phyloP scores from a whole-genome alignment of 805 yeast genomes.

The Metschnikowia dekortorum region DNA sequence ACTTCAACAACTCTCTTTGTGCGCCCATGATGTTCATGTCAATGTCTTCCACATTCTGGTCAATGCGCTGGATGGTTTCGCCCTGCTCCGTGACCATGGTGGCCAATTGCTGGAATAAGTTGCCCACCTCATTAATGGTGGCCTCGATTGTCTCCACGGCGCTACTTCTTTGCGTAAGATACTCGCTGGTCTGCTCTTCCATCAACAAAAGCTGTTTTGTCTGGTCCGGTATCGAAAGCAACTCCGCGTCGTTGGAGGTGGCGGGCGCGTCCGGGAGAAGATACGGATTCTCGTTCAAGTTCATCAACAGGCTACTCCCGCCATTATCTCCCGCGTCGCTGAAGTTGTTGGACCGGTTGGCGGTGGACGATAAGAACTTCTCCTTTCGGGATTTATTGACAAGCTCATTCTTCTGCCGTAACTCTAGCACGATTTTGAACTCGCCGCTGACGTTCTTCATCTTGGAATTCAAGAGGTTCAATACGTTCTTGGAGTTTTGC shows the following conservation, averaged over 20 bases:
- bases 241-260: constrained; percentile 35
- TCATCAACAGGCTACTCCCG: constrained; percentile 11
- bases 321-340: constrained; percentile 23
- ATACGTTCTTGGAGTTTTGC: constrained; percentile 80
- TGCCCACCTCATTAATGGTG: constrained; percentile 96
- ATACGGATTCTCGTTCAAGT: constrained; percentile 39
- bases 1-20: constrained; percentile 86
- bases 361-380: constrained; percentile 62
- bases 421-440: constrained; percentile 83
- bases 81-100: constrained; percentile 98
- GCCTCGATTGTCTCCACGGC: constrained; percentile 96
- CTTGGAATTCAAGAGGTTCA: constrained; percentile 80
- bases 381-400: constrained; percentile 79
- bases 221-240: constrained; percentile 75
- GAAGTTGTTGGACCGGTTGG: constrained; percentile 24
- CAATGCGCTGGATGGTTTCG: constrained; percentile 92
- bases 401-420: constrained; percentile 79
- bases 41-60: constrained; percentile 90
- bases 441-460: constrained; percentile 90
- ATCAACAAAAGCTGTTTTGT: constrained; percentile 71
- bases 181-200: constrained; percentile 76
- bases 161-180: constrained; percentile 74
- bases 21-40: constrained; percentile 88
- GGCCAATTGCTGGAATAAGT: constrained; percentile 88
- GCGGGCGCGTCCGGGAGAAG: constrained; percentile 16